Evolutionary conservation across 2,329 filamentous ascomycete species (phyloP), one percentile per base, ranked within the genome.

Genomic region (Pseudofabraea citricarpa): DNA sequence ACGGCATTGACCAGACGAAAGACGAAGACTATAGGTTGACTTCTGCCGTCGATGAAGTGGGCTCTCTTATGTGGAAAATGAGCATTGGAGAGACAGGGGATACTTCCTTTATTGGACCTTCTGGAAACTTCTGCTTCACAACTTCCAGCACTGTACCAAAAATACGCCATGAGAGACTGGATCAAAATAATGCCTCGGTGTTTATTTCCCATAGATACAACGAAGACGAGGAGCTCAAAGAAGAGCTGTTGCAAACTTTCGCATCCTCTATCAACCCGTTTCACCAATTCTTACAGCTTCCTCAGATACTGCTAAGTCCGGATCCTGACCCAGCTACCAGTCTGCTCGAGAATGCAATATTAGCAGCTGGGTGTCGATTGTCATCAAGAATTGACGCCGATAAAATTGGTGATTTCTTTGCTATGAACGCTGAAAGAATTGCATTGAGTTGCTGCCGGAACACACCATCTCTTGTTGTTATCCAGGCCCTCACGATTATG

Each of bases 41-140:
- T 15, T 2, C 29, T 9, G 35, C 35, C 8, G 16, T 37, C 15
- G 35, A 37, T n/a, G 35, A 41, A 33, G 22, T 41, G 18, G 21
- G 43, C 7, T 19, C 36, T 13, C 15, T 43, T 9, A 39, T 43
- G 16, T 43, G 41, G 41, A 38, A 31, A 19, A 43, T 43, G 33
- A 32, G 22, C 19, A 43, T 43, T 31, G 33, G 33, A 6, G 26
- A 38, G n/a, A 13, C 23, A 16, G 41, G 41, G 19, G 41, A 43
- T n/a, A 23, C 32, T 2, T 21, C 35, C 13, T 43, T 43, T 15
- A 43, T 22, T 13, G 41, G 41, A 20, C 41, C 41, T 21, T 43
- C 41, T 8, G 41, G 41, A 29, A 43, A 43, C 18, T 43, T 43
- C 23, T 38, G 35, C 26, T 31, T 43, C 12, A 21, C 41, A n/a